Conservation (phyloP, 2,329 filamentous ascomycete species). For the Tolypocladium tundrense region DNA sequence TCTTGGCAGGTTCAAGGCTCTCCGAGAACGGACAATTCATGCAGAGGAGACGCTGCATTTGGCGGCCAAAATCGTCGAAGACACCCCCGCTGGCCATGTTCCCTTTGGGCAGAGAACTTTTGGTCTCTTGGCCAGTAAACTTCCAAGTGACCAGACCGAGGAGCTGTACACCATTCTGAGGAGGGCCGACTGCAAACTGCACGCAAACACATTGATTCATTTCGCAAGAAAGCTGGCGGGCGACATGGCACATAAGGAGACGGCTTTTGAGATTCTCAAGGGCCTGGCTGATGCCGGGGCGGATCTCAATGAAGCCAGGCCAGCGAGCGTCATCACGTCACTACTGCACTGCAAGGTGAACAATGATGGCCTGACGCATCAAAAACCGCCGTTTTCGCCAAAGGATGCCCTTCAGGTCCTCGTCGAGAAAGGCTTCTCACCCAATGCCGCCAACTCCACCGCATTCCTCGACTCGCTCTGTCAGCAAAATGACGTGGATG, state of each 20-base stretch:
- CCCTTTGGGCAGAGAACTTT: conserved; percentile 28
- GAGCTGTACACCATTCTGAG: conserved; percentile 26
- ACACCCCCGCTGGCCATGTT: conserved; percentile 17
- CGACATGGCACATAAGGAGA: conserved; percentile 25
- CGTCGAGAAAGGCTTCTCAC: conserved; percentile 47
- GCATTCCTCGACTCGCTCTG: conserved; percentile 63
- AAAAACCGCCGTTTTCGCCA: conserved; percentile 15
- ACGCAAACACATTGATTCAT: conserved; percentile 34
- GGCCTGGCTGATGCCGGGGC: conserved; percentile 24
- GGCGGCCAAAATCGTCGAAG: conserved; percentile 16
- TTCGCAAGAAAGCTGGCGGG: conserved; percentile 36
- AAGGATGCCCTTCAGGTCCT: conserved; percentile 29
- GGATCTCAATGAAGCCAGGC: conserved; percentile 34
- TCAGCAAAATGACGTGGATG: conserved; percentile 30
- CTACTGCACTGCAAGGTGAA: conserved; percentile 34
- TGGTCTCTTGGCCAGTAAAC: conserved; percentile 17
- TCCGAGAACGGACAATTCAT: conserved; percentile 11
- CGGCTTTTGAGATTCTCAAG: conserved; percentile 31
- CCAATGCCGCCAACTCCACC: conserved; percentile 55
- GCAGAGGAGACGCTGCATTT: conserved; percentile 20
- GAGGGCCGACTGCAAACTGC: conserved; percentile 18
- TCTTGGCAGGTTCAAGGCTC: conserved; percentile 6
- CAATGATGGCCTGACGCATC: conserved; percentile 9
- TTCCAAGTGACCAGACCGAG: conserved; percentile 18
- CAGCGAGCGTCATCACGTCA: conserved; percentile 46